Percentiles rank a stretch among this genome's conserved stretches.
phyloP scores from a whole-genome alignment of 495 filamentous ascomycete genomes.

The Viridothelium virens region DNA sequence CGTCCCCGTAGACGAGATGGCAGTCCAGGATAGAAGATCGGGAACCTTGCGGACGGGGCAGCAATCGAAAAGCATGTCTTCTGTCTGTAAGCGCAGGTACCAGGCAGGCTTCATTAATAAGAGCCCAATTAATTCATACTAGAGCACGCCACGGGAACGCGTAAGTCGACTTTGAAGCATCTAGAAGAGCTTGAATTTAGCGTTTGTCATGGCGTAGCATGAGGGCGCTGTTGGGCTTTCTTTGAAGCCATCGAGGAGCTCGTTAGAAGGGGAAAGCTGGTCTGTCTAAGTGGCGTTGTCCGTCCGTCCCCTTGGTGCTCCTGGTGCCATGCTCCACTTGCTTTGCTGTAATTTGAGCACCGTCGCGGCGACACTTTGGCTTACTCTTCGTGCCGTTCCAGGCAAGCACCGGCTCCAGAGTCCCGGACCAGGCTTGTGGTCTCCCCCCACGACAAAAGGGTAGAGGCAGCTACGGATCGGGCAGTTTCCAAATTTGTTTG shows the following conservation, averaged over 20 bases:
- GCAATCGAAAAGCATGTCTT: neutral
- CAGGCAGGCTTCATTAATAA: too few relatives aligned
- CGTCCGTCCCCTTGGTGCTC: neutral
- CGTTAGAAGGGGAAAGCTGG: neutral
- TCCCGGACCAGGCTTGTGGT: neutral
- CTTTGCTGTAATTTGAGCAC: neutral
- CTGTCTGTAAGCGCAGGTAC: too few relatives aligned
- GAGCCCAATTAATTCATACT: neutral
- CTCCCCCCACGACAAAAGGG: too few relatives aligned
- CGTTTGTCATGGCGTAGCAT: too few relatives aligned
- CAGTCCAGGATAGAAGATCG: neutral
- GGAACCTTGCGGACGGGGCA: neutral
- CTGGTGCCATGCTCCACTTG: neutral
- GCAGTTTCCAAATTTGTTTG: too few relatives aligned
- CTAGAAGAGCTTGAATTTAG: too few relatives aligned
- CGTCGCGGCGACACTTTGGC: conserved; percentile 2
- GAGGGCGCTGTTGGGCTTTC: too few relatives aligned
- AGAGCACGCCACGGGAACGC: neutral
- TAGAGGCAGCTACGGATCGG: too few relatives aligned
- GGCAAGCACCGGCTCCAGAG: neutral
- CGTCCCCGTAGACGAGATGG: neutral
- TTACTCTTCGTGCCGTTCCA: neutral
- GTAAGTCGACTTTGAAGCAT: neutral
- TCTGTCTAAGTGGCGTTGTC: neutral
- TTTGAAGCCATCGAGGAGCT: too few relatives aligned